These are phyloP conservation scores for Aspergillus felis DNA, from an alignment of 2,329 filamentous ascomycete species.

Conservation along the genomic window DNA sequence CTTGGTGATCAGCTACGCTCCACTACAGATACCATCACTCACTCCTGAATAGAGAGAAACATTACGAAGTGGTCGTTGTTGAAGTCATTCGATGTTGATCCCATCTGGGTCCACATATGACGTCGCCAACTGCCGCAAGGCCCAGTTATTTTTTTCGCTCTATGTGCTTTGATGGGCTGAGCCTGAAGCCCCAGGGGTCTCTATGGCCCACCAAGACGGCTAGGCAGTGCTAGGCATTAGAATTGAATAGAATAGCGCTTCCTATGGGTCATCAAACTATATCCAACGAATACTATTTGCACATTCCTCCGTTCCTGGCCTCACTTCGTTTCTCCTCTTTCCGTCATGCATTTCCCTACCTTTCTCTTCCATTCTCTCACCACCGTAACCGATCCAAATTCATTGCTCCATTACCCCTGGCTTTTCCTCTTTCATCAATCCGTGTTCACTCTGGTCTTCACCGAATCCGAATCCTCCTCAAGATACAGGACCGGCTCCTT, in stretches of 20 bases:
- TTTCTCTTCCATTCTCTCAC: background rate
- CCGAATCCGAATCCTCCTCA: conserved; percentile 6
- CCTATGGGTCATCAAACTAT: background rate
- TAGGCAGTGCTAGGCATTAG: background rate
- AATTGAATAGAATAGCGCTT: background rate
- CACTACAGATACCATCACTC: no score
- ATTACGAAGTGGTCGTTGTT: background rate
- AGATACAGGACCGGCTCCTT: conserved; percentile 1
- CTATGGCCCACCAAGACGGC: background rate
- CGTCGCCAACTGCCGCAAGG: conserved; percentile 1
- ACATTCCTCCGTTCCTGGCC: background rate
- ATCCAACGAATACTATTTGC: background rate
- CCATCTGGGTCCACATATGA: background rate
- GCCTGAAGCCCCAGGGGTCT: background rate
- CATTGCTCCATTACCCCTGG: background rate
- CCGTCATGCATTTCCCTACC: background rate
- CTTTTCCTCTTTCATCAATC: background rate
- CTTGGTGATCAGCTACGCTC: background rate
- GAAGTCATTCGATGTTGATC: background rate
- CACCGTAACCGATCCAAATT: background rate
- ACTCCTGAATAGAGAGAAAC: background rate
- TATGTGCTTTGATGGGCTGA: background rate
- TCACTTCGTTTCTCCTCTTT: background rate
- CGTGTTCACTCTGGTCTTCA: background rate
- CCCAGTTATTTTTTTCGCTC: background rate